Percentiles rank a stretch among this genome's conserved stretches.
Evolutionary conservation across 2,329 filamentous ascomycete genomes (phyloP).

Genomic region (Zymoseptoria crescenta): DNA sequence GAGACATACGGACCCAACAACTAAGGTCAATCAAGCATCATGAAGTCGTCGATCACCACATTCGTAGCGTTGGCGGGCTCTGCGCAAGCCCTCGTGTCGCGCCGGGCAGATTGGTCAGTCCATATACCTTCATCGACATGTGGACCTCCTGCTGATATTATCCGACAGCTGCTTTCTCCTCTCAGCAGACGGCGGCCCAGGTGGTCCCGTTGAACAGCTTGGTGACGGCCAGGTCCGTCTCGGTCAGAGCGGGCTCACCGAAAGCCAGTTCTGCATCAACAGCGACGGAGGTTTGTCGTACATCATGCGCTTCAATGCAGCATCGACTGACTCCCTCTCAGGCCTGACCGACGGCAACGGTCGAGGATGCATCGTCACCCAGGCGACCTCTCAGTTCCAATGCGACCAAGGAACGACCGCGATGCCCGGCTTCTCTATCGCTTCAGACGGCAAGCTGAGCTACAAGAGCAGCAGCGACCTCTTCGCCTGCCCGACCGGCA

Average conservation of each 20-base stretch:
- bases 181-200: constrained; percentile 31
- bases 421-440: constrained; percentile 49
- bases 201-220: constrained; percentile 53
- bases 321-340: constrained; percentile 2
- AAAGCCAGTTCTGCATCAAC: constrained; percentile 48
- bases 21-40: neutral
- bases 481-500: constrained; percentile 53
- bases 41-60: neutral
- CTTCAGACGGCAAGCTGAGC: constrained; percentile 45
- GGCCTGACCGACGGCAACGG: constrained; percentile 48
- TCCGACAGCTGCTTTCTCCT: constrained; percentile 45
- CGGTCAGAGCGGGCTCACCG: constrained; percentile 35
- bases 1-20: too few species aligned
- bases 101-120: neutral
- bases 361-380: constrained; percentile 57
- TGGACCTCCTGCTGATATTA: neutral
- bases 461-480: constrained; percentile 48
- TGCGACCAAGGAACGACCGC: constrained; percentile 50
- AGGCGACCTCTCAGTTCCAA: constrained; percentile 52
- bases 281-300: constrained; percentile 35
- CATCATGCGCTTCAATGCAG: neutral
- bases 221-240: constrained; percentile 55
- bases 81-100: neutral
- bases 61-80: neutral
- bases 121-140: neutral